Evolutionary conservation across 2,329 filamentous ascomycete species (phyloP), one percentile per base, ranked within the genome.

Genomic region (Blastomyces parvus): DNA sequence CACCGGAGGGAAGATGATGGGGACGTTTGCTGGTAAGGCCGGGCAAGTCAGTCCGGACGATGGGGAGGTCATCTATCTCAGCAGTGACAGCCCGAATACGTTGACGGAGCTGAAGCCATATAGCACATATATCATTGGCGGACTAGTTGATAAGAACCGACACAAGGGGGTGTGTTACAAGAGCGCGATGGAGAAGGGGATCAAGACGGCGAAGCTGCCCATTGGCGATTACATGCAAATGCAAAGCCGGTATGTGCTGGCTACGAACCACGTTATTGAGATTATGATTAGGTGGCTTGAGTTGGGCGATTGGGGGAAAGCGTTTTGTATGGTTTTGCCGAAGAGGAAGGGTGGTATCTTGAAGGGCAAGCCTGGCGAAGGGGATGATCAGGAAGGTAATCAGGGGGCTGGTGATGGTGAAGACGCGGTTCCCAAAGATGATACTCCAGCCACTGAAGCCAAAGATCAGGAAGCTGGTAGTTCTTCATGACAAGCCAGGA

Each of bases 191-290:
- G 85, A 88, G 62, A 82, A 82, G 66, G 89, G 89, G 0, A 85
- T 99, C 69, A 88, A 88, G 67, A 97, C 94, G 0, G 94, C 93
- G 1, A 92, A 91, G 73, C 76, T 99, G 62, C 94, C 94, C 0
- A 97, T 99, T 70, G 91, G 91, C n/a, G 87, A 97, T 66, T 97
- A 90, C 74, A 88, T 99, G 81, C 84, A 91, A 67, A 95, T 99
- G 89, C 84, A 87, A 63, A 92, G 88, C 69, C 85, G 94, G 40
- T 86, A 88, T 69, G 90, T 99, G 4, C 79, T 99, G 63, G 88
- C 93, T 3, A 97, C 93, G 8, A 99, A 97, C 72, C 94, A 99
- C 72, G 94, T 99, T 1, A 85, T 94, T 57, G 93, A 97, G 77
- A 97, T 99, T 66, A 96, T 99, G 90, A 78, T 96, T 56, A 87